A percentile compares a stretch with the other conserved stretches of the same genome.
These are phyloP conservation scores for Aeschynomene evenia DNA, from an alignment of 306 rosid species.

Conservation along the genomic window DNA sequence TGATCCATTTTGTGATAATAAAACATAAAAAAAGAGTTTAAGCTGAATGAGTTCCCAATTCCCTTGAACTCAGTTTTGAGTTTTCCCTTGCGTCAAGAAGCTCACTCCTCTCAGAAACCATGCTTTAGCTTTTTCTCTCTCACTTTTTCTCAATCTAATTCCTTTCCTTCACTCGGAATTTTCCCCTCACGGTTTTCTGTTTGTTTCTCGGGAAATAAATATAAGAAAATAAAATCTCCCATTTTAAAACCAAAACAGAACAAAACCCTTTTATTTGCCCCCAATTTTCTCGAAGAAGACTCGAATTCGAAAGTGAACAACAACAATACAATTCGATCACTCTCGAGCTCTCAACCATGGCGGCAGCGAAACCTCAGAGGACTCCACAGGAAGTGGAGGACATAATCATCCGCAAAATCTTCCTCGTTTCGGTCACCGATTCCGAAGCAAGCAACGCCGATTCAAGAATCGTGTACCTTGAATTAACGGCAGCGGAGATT, in stretches of 20 bases:
- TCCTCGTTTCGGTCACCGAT: constrained; percentile 68
- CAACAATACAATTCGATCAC: not conserved
- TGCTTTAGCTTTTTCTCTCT: not conserved
- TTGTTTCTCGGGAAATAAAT: constrained; percentile 27
- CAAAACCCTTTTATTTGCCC: not conserved
- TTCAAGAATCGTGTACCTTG: constrained; percentile 65
- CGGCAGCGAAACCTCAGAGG: constrained; percentile 73
- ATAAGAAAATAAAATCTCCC: not conserved
- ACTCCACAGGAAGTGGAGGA: constrained; percentile 81
- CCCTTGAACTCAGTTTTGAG: not conserved
- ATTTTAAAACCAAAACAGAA: not conserved
- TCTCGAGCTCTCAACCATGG: constrained; percentile 35
- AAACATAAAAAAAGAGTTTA: not conserved
- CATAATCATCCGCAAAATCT: constrained; percentile 77
- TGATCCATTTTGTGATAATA: no score
- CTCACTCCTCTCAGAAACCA: not conserved
- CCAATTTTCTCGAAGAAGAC: not conserved
- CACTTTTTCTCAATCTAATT: not conserved
- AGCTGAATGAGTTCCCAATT: not conserved
- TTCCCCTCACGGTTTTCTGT: not conserved
- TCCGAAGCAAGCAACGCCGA: constrained; percentile 31
- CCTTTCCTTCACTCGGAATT: not conserved
- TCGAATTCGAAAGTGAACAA: not conserved
- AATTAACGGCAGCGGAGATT: constrained; percentile 83
- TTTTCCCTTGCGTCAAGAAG: not conserved